Conservation (phyloP, 148 eudicot species). For the Vaccinium myrtillus region DNA sequence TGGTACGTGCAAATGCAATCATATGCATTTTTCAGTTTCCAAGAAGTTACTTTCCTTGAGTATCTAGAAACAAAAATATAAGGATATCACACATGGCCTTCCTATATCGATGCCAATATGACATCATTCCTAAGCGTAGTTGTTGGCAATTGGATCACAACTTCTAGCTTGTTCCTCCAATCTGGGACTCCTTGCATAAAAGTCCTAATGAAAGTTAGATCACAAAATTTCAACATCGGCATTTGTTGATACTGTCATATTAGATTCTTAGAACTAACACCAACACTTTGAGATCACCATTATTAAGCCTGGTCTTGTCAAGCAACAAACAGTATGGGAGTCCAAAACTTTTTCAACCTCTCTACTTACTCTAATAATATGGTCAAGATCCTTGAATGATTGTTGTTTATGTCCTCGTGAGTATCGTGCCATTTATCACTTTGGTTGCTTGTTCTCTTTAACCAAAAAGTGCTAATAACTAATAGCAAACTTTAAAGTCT, state of each 20-base stretch:
- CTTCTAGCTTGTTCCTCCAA: background rate
- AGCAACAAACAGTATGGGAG: background rate
- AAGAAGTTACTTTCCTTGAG: background rate
- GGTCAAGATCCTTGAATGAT: background rate
- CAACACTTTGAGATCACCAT: background rate
- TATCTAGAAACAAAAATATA: no score
- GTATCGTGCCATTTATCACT: background rate
- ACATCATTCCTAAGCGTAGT: background rate
- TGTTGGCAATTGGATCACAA: background rate
- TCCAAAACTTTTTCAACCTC: background rate
- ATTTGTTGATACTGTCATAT: no score
- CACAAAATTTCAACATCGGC: background rate
- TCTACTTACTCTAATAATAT: background rate
- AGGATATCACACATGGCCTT: background rate
- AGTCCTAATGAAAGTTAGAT: background rate
- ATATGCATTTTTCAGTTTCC: background rate
- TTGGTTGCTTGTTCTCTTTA: background rate
- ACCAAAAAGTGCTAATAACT: background rate
- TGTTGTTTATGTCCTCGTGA: background rate
- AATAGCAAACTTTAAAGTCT: background rate
- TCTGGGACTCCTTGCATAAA: background rate
- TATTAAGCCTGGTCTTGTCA: background rate
- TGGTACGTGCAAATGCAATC: background rate
- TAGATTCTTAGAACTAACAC: background rate
- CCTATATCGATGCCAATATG: background rate